Evolutionary conservation across 768 basidiomycete genomes (phyloP).

Genomic region (Rhizopogon vesiculosus): DNA sequence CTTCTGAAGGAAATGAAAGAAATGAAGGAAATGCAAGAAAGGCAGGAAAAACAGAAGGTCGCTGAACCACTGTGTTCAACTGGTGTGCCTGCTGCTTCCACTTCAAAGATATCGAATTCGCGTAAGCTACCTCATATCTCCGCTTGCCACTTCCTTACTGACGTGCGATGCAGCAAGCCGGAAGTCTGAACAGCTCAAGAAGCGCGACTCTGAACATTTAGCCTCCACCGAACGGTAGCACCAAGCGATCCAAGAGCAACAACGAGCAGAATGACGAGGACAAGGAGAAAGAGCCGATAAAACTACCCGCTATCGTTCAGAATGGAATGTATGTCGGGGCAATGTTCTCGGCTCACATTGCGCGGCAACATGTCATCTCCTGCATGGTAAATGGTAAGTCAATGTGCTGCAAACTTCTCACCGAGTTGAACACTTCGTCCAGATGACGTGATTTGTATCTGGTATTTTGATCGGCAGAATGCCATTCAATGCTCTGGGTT

Average conservation of each 20-base stretch:
- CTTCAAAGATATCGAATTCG: background rate
- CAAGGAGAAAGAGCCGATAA: background rate
- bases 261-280: background rate
- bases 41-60: no score
- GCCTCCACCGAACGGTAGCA: background rate
- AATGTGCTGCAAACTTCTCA: background rate
- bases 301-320: background rate
- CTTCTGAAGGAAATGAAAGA: background rate
- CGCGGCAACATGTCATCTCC: background rate
- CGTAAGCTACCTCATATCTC: background rate
- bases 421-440: background rate
- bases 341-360: background rate
- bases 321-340: background rate
- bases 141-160: background rate
- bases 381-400: background rate
- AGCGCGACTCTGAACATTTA: background rate
- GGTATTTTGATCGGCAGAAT: constrained; percentile 1
- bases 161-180: background rate
- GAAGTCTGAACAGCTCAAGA: background rate
- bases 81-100: background rate
- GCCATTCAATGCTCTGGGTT: background rate
- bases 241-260: background rate
- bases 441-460: background rate
- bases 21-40: no score
- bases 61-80: background rate